These are phyloP conservation scores for Pholiota microspora DNA, from an alignment of 768 basidiomycete genomes.

Conservation along the genomic window DNA sequence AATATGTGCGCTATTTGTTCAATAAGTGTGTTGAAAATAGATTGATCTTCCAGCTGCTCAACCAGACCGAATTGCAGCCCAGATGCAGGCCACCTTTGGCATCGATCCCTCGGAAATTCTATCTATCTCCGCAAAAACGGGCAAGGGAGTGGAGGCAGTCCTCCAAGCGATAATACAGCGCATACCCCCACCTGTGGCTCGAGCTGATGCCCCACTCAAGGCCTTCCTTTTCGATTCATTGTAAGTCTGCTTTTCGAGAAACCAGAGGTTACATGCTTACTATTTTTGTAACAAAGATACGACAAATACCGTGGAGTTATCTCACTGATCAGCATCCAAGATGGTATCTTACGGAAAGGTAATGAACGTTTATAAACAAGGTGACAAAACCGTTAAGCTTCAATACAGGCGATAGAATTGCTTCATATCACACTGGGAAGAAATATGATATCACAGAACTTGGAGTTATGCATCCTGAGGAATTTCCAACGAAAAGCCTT, in stretches of 20 bases:
- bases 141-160: constrained; percentile 75
- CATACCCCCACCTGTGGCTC: constrained; percentile 77
- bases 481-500: constrained; percentile 66
- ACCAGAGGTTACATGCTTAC: neutral
- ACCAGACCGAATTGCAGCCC: constrained; percentile 73
- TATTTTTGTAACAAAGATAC: constrained; percentile 52
- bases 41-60: constrained; percentile 92
- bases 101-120: constrained; percentile 74
- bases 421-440: constrained; percentile 80
- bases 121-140: constrained; percentile 90
- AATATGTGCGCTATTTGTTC: neutral
- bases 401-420: constrained; percentile 80
- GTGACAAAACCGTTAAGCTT: neutral
- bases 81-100: constrained; percentile 82
- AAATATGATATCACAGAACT: constrained; percentile 88
- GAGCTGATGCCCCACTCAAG: constrained; percentile 55
- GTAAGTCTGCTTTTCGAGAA: constrained; percentile 41
- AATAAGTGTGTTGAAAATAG: constrained; percentile 33
- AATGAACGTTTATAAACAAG: constrained; percentile 5
- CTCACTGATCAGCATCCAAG: constrained; percentile 79
- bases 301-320: constrained; percentile 97
- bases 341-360: constrained; percentile 84
- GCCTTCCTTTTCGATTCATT: constrained; percentile 93
- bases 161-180: constrained; percentile 78
- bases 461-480: constrained; percentile 89